phyloP scores from a whole-genome alignment of 768 basidiomycete genomes.

The Russula compacta region DNA sequence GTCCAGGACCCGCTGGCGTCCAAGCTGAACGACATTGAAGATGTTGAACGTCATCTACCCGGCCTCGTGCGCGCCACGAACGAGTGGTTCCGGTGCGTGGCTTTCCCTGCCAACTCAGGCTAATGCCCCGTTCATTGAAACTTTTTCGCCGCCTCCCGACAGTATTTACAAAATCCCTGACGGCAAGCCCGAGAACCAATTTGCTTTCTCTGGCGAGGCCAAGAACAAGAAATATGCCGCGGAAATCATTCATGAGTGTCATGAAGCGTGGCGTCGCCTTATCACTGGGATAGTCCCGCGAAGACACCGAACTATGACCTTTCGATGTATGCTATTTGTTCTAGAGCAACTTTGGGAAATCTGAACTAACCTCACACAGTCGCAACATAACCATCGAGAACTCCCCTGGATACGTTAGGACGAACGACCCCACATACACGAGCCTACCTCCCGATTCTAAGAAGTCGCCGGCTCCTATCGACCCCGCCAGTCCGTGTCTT shows the following conservation, averaged over 20 bases:
- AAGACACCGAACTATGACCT: slow-evolving; percentile 67
- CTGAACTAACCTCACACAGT: slow-evolving; percentile 33
- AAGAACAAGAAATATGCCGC: slow-evolving; percentile 99
- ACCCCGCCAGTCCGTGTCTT: slow-evolving; percentile 66
- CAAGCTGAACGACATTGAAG: slow-evolving; percentile 97
- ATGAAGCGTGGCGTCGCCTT: slow-evolving; percentile 97
- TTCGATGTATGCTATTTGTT: slow-evolving; percentile 54
- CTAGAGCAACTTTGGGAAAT: background rate
- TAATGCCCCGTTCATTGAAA: background rate
- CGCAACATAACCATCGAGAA: slow-evolving; percentile 69
- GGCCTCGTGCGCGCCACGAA: slow-evolving; percentile 95
- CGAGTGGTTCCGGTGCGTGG: slow-evolving; percentile 88
- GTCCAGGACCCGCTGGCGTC: slow-evolving; percentile 90
- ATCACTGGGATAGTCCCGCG: slow-evolving; percentile 70
- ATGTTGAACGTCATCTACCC: slow-evolving; percentile 96
- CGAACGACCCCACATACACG: slow-evolving; percentile 55
- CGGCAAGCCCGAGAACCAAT: slow-evolving; percentile 94
- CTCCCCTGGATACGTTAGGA: slow-evolving; percentile 59
- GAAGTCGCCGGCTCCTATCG: slow-evolving; percentile 80
- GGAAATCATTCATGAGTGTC: slow-evolving; percentile 97
- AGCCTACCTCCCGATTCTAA: slow-evolving; percentile 69
- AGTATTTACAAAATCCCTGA: slow-evolving; percentile 97
- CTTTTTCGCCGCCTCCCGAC: background rate
- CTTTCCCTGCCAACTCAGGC: background rate
- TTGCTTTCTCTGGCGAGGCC: slow-evolving; percentile 98